phyloP scores from a whole-genome alignment of 2,329 filamentous ascomycete genomes.

The Aspergillus floridensis region DNA sequence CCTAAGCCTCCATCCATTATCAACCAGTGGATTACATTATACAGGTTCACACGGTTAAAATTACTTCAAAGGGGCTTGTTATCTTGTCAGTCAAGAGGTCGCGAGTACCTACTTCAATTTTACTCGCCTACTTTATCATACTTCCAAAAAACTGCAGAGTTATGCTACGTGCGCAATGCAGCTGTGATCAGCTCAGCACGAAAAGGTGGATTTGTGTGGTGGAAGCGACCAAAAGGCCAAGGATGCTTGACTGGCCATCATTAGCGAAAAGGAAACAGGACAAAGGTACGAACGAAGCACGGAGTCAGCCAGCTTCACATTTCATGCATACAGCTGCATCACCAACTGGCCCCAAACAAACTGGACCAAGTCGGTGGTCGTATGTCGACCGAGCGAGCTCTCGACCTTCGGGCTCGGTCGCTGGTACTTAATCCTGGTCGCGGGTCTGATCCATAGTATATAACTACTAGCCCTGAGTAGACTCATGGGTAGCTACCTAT shows the following conservation, averaged over 20 bases:
- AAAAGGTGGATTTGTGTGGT: not conserved
- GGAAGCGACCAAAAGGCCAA: not conserved
- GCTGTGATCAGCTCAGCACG: not conserved
- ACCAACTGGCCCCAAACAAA: conserved; percentile 25
- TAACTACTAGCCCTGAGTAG: not conserved
- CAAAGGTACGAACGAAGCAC: conserved; percentile 9
- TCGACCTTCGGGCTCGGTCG: not conserved
- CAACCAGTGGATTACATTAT: no score
- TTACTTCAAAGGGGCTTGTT: not conserved
- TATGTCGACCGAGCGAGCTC: not conserved
- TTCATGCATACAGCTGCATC: conserved; percentile 8
- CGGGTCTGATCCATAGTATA: not conserved
- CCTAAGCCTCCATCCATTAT: no score
- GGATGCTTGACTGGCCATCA: not conserved
- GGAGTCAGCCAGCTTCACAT: not conserved
- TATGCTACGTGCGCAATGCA: not conserved
- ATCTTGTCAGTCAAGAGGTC: not conserved
- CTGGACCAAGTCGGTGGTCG: conserved; percentile 15
- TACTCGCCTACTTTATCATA: not conserved
- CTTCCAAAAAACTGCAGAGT: not conserved
- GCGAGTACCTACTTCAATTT: not conserved
- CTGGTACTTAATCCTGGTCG: not conserved
- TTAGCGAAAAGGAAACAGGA: conserved; percentile 1
- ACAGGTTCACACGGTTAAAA: not conserved
- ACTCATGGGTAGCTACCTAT: not conserved